A percentile compares a stretch with the other conserved stretches of the same genome.
These are phyloP conservation scores for Spinellus fusiger DNA, from an alignment of 192 early-diverging fungal genomes.

Conservation along the genomic window DNA sequence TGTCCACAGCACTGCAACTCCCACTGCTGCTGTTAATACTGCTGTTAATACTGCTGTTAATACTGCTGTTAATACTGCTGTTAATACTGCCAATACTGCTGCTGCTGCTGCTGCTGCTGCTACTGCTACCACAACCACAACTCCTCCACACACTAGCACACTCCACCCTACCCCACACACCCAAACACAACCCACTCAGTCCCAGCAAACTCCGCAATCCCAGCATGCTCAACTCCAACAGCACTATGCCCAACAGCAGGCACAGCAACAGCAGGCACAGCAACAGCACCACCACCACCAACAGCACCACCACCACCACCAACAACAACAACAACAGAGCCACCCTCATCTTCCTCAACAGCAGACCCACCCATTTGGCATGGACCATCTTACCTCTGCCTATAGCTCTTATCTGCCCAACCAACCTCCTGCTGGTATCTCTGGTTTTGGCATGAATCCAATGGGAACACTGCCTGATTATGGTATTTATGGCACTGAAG, in stretches of 20 bases:
- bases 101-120: neutral
- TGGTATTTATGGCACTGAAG: slow-evolving; percentile 57
- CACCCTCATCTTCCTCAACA: slow-evolving; percentile 32
- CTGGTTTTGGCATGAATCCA: slow-evolving; percentile 31
- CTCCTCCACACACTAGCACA: neutral
- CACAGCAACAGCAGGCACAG: neutral
- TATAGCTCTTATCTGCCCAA: slow-evolving; percentile 46
- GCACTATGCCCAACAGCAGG: neutral
- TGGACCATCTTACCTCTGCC: slow-evolving; percentile 37
- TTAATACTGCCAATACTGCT: neutral
- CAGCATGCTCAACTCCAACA: too few species aligned
- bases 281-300: slow-evolving; percentile 20
- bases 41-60: neutral
- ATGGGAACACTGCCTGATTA: slow-evolving; percentile 46
- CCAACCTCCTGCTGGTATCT: slow-evolving; percentile 36
- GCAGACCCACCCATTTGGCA: slow-evolving; percentile 36
- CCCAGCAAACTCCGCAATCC: too few species aligned
- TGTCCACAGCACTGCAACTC: too few species aligned
- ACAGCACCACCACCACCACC: slow-evolving; percentile 37
- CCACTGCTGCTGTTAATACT: neutral
- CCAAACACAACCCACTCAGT: neutral
- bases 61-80: neutral
- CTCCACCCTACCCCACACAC: neutral
- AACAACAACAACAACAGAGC: slow-evolving; percentile 4
- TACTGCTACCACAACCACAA: neutral